Evolutionary conservation across 495 filamentous ascomycete species (phyloP), one percentile per base, ranked within the genome.

Genomic region (Xylaria castorea): DNA sequence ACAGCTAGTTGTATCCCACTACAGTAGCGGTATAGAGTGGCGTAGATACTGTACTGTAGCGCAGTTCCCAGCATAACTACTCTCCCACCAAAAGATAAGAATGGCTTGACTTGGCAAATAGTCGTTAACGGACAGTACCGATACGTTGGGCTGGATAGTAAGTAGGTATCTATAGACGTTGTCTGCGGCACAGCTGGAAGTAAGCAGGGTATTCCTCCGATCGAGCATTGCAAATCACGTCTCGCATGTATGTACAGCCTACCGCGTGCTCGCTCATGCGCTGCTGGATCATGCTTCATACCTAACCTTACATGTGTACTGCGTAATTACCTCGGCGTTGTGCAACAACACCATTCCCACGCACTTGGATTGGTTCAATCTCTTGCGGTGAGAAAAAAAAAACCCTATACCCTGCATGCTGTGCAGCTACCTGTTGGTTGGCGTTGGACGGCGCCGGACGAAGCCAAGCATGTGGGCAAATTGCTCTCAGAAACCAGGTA

Each of bases 311-410:
- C 36, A 30, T 38, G 20, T 34, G 46, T 11, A 30, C 6, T 20
- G 32, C 2, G 34, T 32, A 25, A 20, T 27, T 36, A 5, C 22
- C 34, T 32, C 48, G 34, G 34, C n/a, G n/a, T 25, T 27, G 50
- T 57, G 50, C 50, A 20, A 68, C 66, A 30, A 44, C 34, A 55
- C 32, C 48, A 50, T n/a, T 68, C n/a, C 50, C 50, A 57, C 14
- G 22, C 22, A n/a, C 36, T 30, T 22, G 34, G 50, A 68, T 68
- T 68, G 66, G 66, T 5, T 34, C 50, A 20, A 42, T 57, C 48
- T 68, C 66, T 68, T 68, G 66, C 66, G 66, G 66, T 68, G 66
- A 68, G 50, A 57, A 22, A 40, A 42, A 20, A 12, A 22, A n/a
- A n/a, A 9, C 46, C 64, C 46, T 30, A 53, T 51, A 9, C 50